Evolutionary conservation across 306 rosid species (phyloP).

Genomic region (Geum urbanum): DNA sequence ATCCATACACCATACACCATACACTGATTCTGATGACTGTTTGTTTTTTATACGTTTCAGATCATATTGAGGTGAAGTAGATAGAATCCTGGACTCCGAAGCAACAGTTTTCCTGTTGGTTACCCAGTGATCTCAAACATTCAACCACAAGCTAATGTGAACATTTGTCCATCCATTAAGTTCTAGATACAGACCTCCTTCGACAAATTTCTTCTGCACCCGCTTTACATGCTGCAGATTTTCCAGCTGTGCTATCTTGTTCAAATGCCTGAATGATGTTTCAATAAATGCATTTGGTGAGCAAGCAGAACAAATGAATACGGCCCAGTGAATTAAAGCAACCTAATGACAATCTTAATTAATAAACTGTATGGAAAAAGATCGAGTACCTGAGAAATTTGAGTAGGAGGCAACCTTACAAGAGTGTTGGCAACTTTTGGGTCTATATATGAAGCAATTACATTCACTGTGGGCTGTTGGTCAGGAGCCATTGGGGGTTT

Average conservation of each 20-base stretch:
- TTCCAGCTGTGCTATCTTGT: slow-evolving; percentile 63
- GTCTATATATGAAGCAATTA: slow-evolving; percentile 54
- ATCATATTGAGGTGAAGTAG: neutral
- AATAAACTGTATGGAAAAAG: neutral
- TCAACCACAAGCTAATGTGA: neutral
- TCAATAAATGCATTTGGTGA: neutral
- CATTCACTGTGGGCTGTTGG: slow-evolving; percentile 66
- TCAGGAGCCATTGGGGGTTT: slow-evolving; percentile 47
- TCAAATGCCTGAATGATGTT: slow-evolving; percentile 46
- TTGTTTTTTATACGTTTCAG: neutral
- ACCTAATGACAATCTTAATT: neutral
- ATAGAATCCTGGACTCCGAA: neutral
- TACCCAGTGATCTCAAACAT: neutral
- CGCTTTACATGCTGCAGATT: slow-evolving; percentile 73
- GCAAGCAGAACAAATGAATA: neutral
- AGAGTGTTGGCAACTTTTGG: slow-evolving; percentile 70
- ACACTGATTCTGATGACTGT: neutral
- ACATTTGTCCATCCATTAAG: neutral
- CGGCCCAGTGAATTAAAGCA: neutral
- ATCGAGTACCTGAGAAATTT: neutral
- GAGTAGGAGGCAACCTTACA: slow-evolving; percentile 47
- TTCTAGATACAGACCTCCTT: slow-evolving; percentile 39
- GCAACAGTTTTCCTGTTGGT: neutral
- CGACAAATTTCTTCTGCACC: slow-evolving; percentile 53
- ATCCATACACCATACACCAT: neutral